Evolutionary conservation across 805 yeast genomes (phyloP).

Genomic region (Kockiozyma suomiensis): DNA sequence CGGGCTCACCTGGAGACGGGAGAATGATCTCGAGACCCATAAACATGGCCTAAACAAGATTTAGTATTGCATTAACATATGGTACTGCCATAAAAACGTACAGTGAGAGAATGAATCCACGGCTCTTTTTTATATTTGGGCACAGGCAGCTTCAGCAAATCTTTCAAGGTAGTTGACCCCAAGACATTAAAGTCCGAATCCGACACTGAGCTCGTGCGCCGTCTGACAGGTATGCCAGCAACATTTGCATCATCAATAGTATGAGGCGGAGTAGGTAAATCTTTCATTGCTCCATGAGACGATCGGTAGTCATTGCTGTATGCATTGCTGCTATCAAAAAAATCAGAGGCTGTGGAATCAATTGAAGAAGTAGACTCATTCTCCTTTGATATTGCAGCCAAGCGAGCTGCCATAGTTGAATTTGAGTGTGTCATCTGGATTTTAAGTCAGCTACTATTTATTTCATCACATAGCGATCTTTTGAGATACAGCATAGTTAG

Average conservation of each 20-base stretch:
- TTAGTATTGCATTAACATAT: too few species aligned
- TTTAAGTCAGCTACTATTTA: neutral
- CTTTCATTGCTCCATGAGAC: neutral
- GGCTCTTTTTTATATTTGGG: slow-evolving; percentile 23
- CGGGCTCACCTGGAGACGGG: slow-evolving; percentile 7
- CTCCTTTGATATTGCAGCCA: neutral
- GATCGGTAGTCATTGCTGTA: slow-evolving; percentile 5
- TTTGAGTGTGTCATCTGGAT: neutral
- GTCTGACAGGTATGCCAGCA: neutral
- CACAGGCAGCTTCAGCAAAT: slow-evolving; percentile 11
- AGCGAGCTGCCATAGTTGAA: neutral
- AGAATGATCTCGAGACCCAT: slow-evolving; percentile 28
- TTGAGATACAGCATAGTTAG: neutral
- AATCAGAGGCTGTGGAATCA: slow-evolving; percentile 9
- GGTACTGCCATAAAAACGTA: neutral
- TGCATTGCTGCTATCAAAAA: slow-evolving; percentile 7
- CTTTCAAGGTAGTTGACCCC: slow-evolving; percentile 12
- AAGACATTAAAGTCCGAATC: slow-evolving; percentile 14
- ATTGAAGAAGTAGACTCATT: slow-evolving; percentile 4
- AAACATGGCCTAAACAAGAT: slow-evolving; percentile 23
- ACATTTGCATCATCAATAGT: neutral
- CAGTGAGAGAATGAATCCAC: slow-evolving; percentile 26
- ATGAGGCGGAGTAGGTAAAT: neutral
- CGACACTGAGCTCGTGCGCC: slow-evolving; percentile 12
- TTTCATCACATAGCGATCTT: neutral